Base-by-base conservation (phyloP, 1,284 basidiomycete species). In the Irpex lacteus region DNA sequence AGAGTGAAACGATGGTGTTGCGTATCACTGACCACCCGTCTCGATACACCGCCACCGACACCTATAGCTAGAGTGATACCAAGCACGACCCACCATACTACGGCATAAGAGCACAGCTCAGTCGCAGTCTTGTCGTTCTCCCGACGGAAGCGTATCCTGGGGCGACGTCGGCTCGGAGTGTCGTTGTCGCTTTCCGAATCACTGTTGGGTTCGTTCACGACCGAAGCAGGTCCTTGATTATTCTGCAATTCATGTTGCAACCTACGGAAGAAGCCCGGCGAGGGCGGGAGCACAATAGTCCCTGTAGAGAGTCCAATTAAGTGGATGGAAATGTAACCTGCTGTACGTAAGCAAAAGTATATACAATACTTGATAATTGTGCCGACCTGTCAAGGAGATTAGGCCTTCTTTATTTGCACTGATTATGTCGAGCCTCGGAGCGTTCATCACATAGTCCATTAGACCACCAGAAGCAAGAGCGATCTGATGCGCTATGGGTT, bases 371-470 rank as follows among this genome's bases (percentile, higher is more conserved):
- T n/a, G 61, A 59, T 60, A 54, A 32, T 26, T 44, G 34, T 61
- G 56, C 59, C 79, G 62, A 90, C 92, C 93, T 57, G 86, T 77
- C 32, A 98, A 81, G 3, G 91, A 96, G 21, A 90, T 82, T 44
- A 99, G 72, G 0, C 98, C 97, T 74, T 98, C 95, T 73, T 98
- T 98, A 78, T 99, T 98, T 47, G 88, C 84, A n/a, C 85, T 87
- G 37, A 97, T 68, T 3, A 96, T 60, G 34, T 81, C 82, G 3
- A 77, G 78, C 1, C 96, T 85, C 1, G 85, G 83, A 0, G 85
- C 82, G 0, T 84, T 74, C 15, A 96, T 78, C 1, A 93, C 84
- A 75, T 88, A 95, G 0, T 77, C 53, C 70, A 90, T 83, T 3
- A 95, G 75, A 0, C 83, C 80, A 1, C 82, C 77, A 1, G 74